Conservation (phyloP, 108 stramenopile genomes). For the Pseudonitzschia pungens region DNA sequence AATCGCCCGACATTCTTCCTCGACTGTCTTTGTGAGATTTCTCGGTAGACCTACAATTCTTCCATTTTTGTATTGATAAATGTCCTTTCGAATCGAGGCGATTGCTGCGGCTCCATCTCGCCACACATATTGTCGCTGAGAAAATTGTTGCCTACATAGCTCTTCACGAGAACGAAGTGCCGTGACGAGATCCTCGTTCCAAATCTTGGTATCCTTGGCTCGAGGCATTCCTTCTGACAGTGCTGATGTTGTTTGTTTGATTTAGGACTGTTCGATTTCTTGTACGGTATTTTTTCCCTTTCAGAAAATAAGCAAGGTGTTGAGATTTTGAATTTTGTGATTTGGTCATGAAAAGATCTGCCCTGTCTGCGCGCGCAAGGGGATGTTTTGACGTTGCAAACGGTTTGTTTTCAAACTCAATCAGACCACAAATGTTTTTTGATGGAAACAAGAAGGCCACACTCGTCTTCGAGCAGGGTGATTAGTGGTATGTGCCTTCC, state of each 20-base stretch:
- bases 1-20: constrained; percentile 24
- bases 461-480: no score
- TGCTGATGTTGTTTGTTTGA: background rate
- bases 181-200: constrained; percentile 38
- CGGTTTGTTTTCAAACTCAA: no score
- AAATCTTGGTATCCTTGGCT: constrained; percentile 22
- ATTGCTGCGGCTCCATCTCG: constrained; percentile 27
- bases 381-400: no score
- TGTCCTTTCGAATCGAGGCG: constrained; percentile 25
- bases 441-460: no score
- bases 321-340: background rate
- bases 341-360: background rate
- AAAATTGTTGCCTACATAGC: constrained; percentile 16
- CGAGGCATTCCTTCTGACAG: constrained; percentile 7
- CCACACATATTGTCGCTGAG: constrained; percentile 27
- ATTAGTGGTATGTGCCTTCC: no score
- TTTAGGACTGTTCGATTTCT: background rate
- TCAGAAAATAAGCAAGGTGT: no score
- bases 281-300: background rate
- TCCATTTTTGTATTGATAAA: constrained; percentile 21
- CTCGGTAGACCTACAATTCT: constrained; percentile 20
- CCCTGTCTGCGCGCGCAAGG: background rate
- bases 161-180: constrained; percentile 30
- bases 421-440: no score
- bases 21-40: constrained; percentile 20